Conservation (phyloP, 495 filamentous ascomycete genomes). For the Tetracladium marchalianum region DNA sequence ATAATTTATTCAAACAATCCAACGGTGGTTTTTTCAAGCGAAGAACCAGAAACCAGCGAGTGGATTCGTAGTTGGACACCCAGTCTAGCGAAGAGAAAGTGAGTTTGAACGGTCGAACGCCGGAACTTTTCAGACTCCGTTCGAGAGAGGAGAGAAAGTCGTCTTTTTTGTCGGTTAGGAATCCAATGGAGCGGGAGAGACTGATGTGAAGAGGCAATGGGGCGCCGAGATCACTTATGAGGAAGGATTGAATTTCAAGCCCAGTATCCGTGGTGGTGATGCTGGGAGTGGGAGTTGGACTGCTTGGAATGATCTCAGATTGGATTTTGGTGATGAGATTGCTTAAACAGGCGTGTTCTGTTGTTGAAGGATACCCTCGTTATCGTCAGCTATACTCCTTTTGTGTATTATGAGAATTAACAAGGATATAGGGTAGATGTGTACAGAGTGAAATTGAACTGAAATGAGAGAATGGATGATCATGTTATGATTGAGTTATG, state of each 20-base stretch:
- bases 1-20: slow-evolving; percentile 46
- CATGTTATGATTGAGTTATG: slow-evolving; percentile 7
- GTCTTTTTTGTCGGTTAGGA: slow-evolving; percentile 30
- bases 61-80: slow-evolving; percentile 64
- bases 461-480: too few relatives aligned
- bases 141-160: slow-evolving; percentile 10
- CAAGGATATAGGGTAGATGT: too few relatives aligned
- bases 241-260: slow-evolving; percentile 43
- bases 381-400: slow-evolving; percentile 8
- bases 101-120: slow-evolving; percentile 44
- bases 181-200: slow-evolving; percentile 46
- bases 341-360: slow-evolving; percentile 43
- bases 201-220: slow-evolving; percentile 85
- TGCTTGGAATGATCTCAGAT: not conserved
- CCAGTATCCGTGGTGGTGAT: slow-evolving; percentile 1
- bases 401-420: not conserved
- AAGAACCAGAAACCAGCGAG: slow-evolving; percentile 81
- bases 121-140: slow-evolving; percentile 26
- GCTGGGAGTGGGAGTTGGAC: not conserved
- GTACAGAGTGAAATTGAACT: too few relatives aligned
- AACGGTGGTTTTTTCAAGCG: slow-evolving; percentile 33
- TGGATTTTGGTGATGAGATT: slow-evolving; percentile 37
- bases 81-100: slow-evolving; percentile 42
- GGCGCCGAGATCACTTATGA: slow-evolving; percentile 65
- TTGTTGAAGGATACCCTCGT: slow-evolving; percentile 59